phyloP scores from a whole-genome alignment of 73 alveolate genomes.

The Tetrahymena malaccensis region DNA sequence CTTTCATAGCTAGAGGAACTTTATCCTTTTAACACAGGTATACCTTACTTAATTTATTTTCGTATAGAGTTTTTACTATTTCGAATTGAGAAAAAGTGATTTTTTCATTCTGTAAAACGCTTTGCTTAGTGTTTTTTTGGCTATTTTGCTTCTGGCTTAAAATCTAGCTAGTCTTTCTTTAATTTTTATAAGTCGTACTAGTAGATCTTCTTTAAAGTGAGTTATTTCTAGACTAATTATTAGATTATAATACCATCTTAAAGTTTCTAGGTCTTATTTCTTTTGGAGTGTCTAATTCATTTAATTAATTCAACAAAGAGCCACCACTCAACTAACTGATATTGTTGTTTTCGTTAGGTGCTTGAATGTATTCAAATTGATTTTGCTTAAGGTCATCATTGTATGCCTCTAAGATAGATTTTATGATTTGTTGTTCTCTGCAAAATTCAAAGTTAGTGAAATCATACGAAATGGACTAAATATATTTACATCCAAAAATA shows the following conservation, averaged over 20 bases:
- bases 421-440: background rate
- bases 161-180: background rate
- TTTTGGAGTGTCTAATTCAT: background rate
- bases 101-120: background rate
- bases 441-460: background rate
- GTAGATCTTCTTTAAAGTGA: background rate
- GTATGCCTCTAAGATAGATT: background rate
- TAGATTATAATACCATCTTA: background rate
- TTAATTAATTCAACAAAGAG: background rate
- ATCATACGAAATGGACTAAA: background rate
- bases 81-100: background rate
- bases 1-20: background rate
- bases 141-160: background rate
- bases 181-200: background rate
- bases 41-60: background rate
- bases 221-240: background rate
- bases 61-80: background rate
- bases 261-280: background rate
- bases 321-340: background rate
- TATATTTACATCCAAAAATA: background rate
- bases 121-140: background rate
- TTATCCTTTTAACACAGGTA: background rate
- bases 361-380: background rate
- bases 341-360: background rate
- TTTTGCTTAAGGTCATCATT: background rate